Evolutionary conservation across 345 rosid genomes (phyloP), one percentile per base, ranked within the genome.

Genomic region (Cardamine occulta): DNA sequence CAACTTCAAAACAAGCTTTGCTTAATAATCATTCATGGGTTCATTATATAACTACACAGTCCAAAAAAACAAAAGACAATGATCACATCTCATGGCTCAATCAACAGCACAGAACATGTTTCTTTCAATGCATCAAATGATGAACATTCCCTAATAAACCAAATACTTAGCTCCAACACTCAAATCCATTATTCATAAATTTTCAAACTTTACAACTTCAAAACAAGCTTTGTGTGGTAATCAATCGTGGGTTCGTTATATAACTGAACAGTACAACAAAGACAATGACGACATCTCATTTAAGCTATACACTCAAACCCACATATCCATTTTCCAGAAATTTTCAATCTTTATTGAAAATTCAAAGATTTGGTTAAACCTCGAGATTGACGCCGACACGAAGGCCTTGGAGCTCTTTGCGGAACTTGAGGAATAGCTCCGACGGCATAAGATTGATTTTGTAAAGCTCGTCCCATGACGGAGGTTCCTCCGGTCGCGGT

Each of bases 301-400:
- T 49, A 1, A 34, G 35, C 58, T 47, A 24, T 34, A 13, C 60
- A 67, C 52, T 53, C 37, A 15, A 65, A 10, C 31, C 57, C 44
- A 47, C 13, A 11, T 49, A 51, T 65, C 9, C 29, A 34, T 21
- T n/a, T 23, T 32, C 39, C 52, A 32, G 5, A 24, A 37, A 61
- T 2, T 15, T 47, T 9, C 24, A 31, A 70, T 2, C 58, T 53
- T 54, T n/a, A 31, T 0, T 2, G 49, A 44, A n/a, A 35, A 37
- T 34, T 23, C 2, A 3, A 63, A 40, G 21, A 52, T 15, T 10
- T 15, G 53, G 53, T 2, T 34, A 61, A 60, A 42, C 14, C 97
- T 91, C 95, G 56, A 91, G 80, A 85, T 94, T 91, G 80, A 90
- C 85, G 77, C 97, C 97, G 72, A 91, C 86, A 42, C 97, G 88